phyloP scores from a whole-genome alignment of 306 rosid genomes.

The Adenanthera pavonina region DNA sequence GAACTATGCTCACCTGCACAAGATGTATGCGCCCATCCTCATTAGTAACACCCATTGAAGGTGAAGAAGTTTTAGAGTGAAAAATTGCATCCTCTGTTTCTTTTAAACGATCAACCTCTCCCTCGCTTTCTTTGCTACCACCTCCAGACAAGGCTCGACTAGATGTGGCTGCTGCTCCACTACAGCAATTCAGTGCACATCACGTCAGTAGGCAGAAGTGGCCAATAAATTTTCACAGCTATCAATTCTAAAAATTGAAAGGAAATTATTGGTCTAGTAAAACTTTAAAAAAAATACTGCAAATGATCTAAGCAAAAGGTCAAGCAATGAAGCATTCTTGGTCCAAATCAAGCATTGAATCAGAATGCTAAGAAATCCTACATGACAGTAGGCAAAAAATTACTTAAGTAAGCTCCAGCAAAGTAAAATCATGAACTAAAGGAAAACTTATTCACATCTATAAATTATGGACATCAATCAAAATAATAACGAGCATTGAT shows the following conservation, averaged over 20 bases:
- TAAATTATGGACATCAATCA: neutral
- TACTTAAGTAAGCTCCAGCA: neutral
- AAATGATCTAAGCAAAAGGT: neutral
- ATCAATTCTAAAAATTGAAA: slow-evolving; percentile 8
- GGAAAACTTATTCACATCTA: neutral
- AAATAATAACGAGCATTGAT: neutral
- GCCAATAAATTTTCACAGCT: slow-evolving; percentile 6
- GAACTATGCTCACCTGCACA: slow-evolving; percentile 59
- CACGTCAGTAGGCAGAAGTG: slow-evolving; percentile 28
- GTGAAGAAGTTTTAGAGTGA: slow-evolving; percentile 60
- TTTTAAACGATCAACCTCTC: slow-evolving; percentile 54
- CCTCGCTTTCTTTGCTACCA: slow-evolving; percentile 56
- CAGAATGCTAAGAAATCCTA: neutral
- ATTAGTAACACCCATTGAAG: slow-evolving; percentile 64
- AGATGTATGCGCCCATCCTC: slow-evolving; percentile 68
- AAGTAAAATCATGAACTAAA: neutral
- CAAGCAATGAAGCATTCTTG: neutral
- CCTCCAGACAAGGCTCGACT: slow-evolving; percentile 48
- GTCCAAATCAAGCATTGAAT: neutral
- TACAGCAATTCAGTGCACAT: slow-evolving; percentile 39
- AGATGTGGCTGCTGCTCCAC: slow-evolving; percentile 61
- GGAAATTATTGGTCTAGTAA: neutral
- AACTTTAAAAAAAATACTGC: neutral
- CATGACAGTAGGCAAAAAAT: neutral
- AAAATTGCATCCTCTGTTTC: slow-evolving; percentile 43